Conservation (phyloP, 305 asterid genomes). For the Solanum hybrid region DNA sequence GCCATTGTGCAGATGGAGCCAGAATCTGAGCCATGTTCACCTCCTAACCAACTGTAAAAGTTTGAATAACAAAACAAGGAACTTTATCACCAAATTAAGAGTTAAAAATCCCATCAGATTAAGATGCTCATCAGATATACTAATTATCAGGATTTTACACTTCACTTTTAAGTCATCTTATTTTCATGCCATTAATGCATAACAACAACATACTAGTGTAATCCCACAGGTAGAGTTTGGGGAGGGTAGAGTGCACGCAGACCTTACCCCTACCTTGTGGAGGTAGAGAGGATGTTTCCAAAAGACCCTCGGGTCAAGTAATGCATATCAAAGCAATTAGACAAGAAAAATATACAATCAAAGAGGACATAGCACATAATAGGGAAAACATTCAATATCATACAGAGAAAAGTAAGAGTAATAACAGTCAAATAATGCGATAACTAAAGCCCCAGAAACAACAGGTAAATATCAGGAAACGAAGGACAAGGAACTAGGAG, state of each 20-base stretch:
- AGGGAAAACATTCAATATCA: neutral
- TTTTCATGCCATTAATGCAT: neutral
- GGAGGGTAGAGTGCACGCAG: neutral
- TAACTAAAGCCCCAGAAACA: neutral
- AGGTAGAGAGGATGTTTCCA: neutral
- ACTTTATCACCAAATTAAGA: neutral
- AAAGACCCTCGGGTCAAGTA: neutral
- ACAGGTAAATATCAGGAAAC: neutral
- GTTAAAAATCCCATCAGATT: neutral
- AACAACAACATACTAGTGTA: neutral
- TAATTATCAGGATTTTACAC: neutral
- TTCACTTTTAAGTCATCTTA: neutral
- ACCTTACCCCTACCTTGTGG: neutral
- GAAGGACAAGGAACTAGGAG: neutral
- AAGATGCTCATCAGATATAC: neutral
- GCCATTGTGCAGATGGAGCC: slow-evolving; percentile 97
- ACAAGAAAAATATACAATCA: neutral
- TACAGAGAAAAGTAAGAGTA: neutral
- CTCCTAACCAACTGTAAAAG: slow-evolving; percentile 23
- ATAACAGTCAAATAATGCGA: neutral
- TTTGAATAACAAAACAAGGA: slow-evolving; percentile 1
- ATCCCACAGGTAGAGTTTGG: neutral
- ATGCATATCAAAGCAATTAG: neutral
- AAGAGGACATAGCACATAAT: neutral
- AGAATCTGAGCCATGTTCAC: slow-evolving; percentile 78